phyloP scores from a whole-genome alignment of 2,329 filamentous ascomycete genomes.

The Phialemonium atrogriseum region DNA sequence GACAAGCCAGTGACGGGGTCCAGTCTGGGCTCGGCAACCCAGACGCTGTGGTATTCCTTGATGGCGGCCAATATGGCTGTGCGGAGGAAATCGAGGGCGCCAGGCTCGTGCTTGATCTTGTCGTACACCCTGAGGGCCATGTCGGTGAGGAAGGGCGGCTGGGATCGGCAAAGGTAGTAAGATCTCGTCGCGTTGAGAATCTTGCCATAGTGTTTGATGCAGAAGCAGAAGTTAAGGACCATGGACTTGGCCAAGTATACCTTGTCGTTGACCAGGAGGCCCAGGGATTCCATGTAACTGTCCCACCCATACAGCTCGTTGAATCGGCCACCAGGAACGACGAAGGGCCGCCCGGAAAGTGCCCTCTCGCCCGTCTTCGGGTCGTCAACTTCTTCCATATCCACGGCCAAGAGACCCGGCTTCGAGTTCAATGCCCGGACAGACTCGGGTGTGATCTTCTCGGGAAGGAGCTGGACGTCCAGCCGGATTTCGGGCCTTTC shows the following conservation, averaged over 20 bases:
- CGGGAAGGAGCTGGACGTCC: constrained; percentile 74
- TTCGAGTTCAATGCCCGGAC: constrained; percentile 78
- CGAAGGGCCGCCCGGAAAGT: constrained; percentile 77
- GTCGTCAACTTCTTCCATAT: constrained; percentile 70
- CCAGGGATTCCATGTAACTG: constrained; percentile 95
- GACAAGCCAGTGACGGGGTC: constrained; percentile 74
- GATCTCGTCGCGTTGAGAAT: constrained; percentile 94
- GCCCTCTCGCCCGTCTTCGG: constrained; percentile 60
- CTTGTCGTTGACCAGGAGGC: constrained; percentile 76
- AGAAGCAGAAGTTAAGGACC: constrained; percentile 96
- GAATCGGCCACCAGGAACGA: constrained; percentile 95
- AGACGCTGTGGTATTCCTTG: constrained; percentile 91
- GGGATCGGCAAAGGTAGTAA: constrained; percentile 90
- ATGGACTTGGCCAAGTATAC: constrained; percentile 86
- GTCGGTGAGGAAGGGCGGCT: constrained; percentile 94
- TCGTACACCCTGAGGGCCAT: constrained; percentile 94
- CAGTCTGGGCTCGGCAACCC: constrained; percentile 70
- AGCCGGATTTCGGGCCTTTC: constrained; percentile 76
- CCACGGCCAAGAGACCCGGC: constrained; percentile 82
- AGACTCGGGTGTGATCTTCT: constrained; percentile 70
- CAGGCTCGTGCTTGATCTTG: constrained; percentile 79
- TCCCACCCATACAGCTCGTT: constrained; percentile 99
- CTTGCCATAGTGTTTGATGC: constrained; percentile 96
- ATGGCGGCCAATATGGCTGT: constrained; percentile 81
- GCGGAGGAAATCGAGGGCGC: constrained; percentile 71